Conservation (phyloP, 2,329 filamentous ascomycete species). For the Aspergillus pseudotamarii region DNA sequence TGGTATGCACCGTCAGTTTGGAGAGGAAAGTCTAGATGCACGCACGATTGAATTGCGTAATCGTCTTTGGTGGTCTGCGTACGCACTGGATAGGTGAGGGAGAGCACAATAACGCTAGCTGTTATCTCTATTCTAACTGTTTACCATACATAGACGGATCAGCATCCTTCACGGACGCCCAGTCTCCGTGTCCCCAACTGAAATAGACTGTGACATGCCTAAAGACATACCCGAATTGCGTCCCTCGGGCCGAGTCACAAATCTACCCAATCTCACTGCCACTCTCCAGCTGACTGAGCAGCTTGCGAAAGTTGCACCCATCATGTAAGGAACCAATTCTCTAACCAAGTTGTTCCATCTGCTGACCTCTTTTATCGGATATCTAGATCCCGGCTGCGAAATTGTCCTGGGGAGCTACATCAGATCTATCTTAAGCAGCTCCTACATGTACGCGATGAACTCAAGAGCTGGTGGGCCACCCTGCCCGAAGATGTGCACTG, state of each 20-base stretch:
- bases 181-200: constrained; percentile 50
- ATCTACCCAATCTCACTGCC: constrained; percentile 47
- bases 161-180: constrained; percentile 56
- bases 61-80: constrained; percentile 57
- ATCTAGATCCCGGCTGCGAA: constrained; percentile 21
- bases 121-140: background rate
- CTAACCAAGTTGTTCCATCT: background rate
- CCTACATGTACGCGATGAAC: constrained; percentile 27
- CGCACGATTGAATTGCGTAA: constrained; percentile 52
- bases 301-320: constrained; percentile 31
- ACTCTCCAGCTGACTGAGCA: constrained; percentile 41
- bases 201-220: constrained; percentile 55
- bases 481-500: constrained; percentile 32
- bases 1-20: constrained; percentile 54
- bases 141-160: constrained; percentile 43
- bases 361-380: background rate
- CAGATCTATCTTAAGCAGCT: constrained; percentile 32
- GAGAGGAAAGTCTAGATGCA: constrained; percentile 33
- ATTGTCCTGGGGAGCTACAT: constrained; percentile 29
- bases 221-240: constrained; percentile 43
- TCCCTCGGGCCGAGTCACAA: constrained; percentile 35
- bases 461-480: constrained; percentile 35
- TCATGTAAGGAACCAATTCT: constrained; percentile 23
- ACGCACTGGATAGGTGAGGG: constrained; percentile 54
- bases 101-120: background rate